Evolutionary conservation across 2,329 filamentous ascomycete species (phyloP), one percentile per base, ranked within the genome.

Genomic region (Hymenoscyphus albidus): DNA sequence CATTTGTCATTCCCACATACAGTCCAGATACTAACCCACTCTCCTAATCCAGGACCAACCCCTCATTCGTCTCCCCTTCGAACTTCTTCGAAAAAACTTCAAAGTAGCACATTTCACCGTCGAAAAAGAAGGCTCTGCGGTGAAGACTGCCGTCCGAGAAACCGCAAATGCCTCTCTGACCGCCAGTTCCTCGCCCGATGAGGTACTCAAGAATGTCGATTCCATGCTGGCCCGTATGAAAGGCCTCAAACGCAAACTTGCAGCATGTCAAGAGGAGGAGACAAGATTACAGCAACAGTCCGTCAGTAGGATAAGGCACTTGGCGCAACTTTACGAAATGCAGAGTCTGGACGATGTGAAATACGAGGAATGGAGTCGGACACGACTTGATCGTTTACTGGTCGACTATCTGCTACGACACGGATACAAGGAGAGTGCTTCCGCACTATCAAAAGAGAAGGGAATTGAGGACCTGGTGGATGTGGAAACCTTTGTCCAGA

Each of bases 51-150:
- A 94, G 93, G 95, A 99, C 75, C 94, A 98, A 84, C 90, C 94
- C 3, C 90, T 98, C 70, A 87, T 99, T 70, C 92, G 93, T 40
- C 87, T 98, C 27, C 95, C 95, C 18, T 90, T 94, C 78, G 95
- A 98, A 76, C 89, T 97, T 64, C 88, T 96, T 27, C 90, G 93
- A 63, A 94, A 95, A 77, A 98, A 96, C 79, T 96, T 98, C 79
- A 95, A 96, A 73, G 87, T 89, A 3, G 90, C 90, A 55, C 91
- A 93, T 76, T 88, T 89, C 74, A 82, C 86, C 68, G 85, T 93
- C 76, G 91, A 94, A 75, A 89, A 88, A 74, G 87, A 91, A 70
- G 86, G 85, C 67, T 82, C 83, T 18, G 81, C 82, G 59, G 78
- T 92, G 68, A 87, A 86, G 72, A 83, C 85, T 27, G 78, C 82